Base-by-base conservation (phyloP, 768 basidiomycete species). In the Clavulina sp. region DNA sequence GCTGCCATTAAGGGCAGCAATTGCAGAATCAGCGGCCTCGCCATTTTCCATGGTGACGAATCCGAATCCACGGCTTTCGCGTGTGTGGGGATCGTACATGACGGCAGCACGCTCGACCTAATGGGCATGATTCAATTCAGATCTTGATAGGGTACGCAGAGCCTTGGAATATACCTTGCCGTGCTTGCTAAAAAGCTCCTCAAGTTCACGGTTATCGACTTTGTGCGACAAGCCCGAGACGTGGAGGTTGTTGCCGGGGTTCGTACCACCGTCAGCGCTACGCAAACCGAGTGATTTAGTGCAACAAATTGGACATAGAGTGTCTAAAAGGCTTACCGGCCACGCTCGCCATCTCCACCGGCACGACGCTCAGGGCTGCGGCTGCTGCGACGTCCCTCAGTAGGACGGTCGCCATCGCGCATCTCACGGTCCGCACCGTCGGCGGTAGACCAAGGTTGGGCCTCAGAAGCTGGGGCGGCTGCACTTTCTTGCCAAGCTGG, bases 21-120 rank as follows among this genome's bases (percentile, higher is more conserved):
- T 78, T 51, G 84, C 87, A 41, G 88, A 87, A 41, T 92, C 85
- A 4, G 93, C 95, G 60, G 95, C 93, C 60, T 93, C 92, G 5
- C 57, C 63, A 24, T 76, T 74, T 64, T 78, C 80, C 80, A 86
- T 82, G 48, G 79, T 84, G 55, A 95, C 91, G 65, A 96, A 97
- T 16, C 88, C 92, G 59, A 84, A 84, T 43, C 81, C 81, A 57
- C 81, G 78, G 44, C 80, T 87, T 74, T 74, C 72, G 63, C 75
- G 70, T 55, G 75, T 69, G 63, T 78, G 77, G 23, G 77, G 77
- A 64, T 80, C 77, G 61, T 71, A 71, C 77, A 80, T 80, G 64
- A 80, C 70, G 54, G 73, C 68, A 43, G 71, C 73, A 60, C 78
- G 78, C 58, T 71, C 63, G 53, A 78, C 73, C 87, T 91, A n/a